Evolutionary conservation across 345 rosid species (phyloP), one percentile per base, ranked within the genome.

Genomic region (Raphanus sativus): DNA sequence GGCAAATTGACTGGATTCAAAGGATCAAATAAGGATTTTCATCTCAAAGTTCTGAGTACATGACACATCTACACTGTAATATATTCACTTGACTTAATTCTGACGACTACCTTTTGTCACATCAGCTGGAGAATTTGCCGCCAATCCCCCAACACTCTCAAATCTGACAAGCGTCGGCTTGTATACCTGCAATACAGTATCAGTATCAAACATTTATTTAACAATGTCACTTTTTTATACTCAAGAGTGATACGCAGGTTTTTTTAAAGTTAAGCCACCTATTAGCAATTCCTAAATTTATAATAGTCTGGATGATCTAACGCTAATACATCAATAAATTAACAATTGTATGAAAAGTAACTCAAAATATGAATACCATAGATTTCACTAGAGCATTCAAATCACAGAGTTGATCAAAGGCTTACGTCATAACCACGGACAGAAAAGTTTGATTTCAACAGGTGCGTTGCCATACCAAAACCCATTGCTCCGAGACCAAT

Each of bases 401-500:
- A n/a, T n/a, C 28, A 67, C 48, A 67, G 70, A 67, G 17, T 69
- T 56, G 6, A 29, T 67, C 38, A 66, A 67, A 81, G 60, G 81
- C 81, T 89, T 90, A 94, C 98, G 74, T 94, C 98, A 76, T 70
- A 94, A 84, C 98, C 98, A 77, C 85, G 15, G 38, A 94, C 95
- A 59, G 71, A 63, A 79, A 83, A 94, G 2, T 89, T 87, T 16
- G 90, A 85, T 71, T 86, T 90, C 77, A 91, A 73, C 71, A 94
- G 84, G 62, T 91, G 89, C 60, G 91, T 80, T 81, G 98, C 98
- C 98, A 94, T 91, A 78, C 96, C 98, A 82, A 91, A 90, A 62
- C 98, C 98, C 98, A 94, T 94, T 85, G 97, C 98, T 74, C 98
- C 98, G 59, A 94, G 98, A 65, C 98, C 98, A 82, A 94, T 87